Base-by-base conservation (phyloP, 2,329 filamentous ascomycete species). In the Periconia macrospinosa region DNA sequence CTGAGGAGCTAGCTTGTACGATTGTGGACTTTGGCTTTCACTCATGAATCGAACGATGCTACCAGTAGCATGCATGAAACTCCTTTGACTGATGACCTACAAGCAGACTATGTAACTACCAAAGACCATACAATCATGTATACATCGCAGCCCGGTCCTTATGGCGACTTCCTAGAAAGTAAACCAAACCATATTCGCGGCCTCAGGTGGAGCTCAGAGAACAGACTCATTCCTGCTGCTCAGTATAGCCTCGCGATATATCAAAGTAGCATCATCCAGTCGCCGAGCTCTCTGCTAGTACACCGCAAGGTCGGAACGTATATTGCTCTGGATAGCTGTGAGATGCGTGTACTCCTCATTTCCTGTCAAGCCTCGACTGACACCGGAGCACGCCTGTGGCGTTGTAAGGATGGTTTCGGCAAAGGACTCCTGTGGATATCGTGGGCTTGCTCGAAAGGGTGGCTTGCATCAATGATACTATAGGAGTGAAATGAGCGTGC, bases 201-300 rank as follows among this genome's bases (percentile, higher is more conserved):
- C 73, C 69, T 67, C 72, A 79, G 78, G 79, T 81, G 77, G 79
- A 80, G 79, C 77, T 76, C 73, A 75, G 76, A 62, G 77, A 79
- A 75, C 72, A 79, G 76, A 70, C 65, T 68, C 73, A 78, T 79
- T 78, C 78, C 78, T 78, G 73, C 65, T 76, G 78, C 78, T 81
- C 79, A 79, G 79, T 81, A 81, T 79, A 72, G 75, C 73, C 76
- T 75, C 74, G 78, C 78, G 78, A 75, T 65, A 81, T 35, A 80
- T 72, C 64, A 72, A 79, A 63, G 23, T 49, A 19, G 59, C 50
- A 43, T 47, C 30, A 41, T 45, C 48, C 60, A 59, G 65, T 69
- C 66, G 68, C 69, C 68, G 64, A 60, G 14, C 48, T 20, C 33
- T 20, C 30, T 41, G 47, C 45, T 55, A 62, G 62, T 63, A 66